phyloP scores from a whole-genome alignment of 2,329 filamentous ascomycete species.

The Penicillium sp. region DNA sequence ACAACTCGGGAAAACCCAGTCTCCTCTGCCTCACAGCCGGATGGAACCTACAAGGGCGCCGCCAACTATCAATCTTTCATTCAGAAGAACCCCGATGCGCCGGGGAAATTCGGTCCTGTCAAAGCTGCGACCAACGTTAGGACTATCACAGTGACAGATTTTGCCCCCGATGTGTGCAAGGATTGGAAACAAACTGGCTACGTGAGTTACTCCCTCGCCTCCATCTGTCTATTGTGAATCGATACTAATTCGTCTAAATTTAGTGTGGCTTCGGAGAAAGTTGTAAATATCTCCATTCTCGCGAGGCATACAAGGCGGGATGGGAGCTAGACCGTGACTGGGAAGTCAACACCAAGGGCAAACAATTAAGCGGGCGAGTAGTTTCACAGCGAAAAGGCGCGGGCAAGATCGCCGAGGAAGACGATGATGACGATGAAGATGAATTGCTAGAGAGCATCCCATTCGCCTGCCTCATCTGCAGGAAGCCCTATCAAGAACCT shows the following conservation, averaged over 20 bases:
- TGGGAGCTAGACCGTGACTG: conserved; percentile 96
- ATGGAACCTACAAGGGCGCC: conserved; percentile 74
- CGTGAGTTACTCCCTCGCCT: conserved; percentile 5
- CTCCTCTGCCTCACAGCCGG: conserved; percentile 33
- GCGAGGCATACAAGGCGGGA: conserved; percentile 73
- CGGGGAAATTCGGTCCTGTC: conserved; percentile 73
- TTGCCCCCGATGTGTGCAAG: conserved; percentile 90
- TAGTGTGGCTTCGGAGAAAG: conserved; percentile 66
- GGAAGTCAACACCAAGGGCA: conserved; percentile 73
- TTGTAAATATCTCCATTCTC: conserved; percentile 67
- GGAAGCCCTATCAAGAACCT: conserved; percentile 71
- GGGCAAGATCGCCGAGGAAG: conserved; percentile 48
- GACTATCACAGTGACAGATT: conserved; percentile 86
- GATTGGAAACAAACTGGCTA: conserved; percentile 80
- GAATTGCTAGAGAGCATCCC: conserved; percentile 78
- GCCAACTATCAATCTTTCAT: conserved; percentile 73
- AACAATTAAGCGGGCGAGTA: conserved; percentile 45
- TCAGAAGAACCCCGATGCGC: conserved; percentile 74
- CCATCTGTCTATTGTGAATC: conserved; percentile 49
- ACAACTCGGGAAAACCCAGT: conserved; percentile 24
- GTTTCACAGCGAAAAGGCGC: conserved; percentile 48
- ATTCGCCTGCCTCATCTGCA: conserved; percentile 86
- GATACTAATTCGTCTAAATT: conserved; percentile 43
- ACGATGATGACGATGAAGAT: conserved; percentile 61
- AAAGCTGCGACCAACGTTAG: conserved; percentile 85